Evolutionary conservation across 78 protist genomes (phyloP), one percentile per base, ranked within the genome.

Genomic region (Capsaspora owczarzaki): DNA sequence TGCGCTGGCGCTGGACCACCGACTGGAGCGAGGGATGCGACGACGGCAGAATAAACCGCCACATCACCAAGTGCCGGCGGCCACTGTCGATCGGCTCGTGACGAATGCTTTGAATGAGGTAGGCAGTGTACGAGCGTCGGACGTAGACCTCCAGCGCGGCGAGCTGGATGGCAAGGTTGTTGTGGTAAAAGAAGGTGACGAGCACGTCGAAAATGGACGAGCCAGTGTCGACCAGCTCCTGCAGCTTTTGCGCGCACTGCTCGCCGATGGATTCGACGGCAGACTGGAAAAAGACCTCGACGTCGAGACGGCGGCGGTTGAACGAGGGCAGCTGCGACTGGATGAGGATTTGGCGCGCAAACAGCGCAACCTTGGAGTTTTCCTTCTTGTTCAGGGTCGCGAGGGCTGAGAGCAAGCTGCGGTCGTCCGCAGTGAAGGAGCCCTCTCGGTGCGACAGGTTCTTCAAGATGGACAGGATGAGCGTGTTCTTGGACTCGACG

Each of bases 81-180:
- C 31, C 51, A 19, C 51, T 16, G 46, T 4, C 27, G 51, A 38
- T 8, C 66, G 33, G 25, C 49, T 81, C 76, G 70, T 81, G 77
- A 23, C 16, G 19, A 0, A 81, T 66, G 25, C 29, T 33, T 38
- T 81, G 51, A 23, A 87, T 84, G 56, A 27, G 14, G 82, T 85
- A 86, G n/a, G 89, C 80, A 35, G 74, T 69, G 75, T 89, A 89
- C 27, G 74, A 10, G 69, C 92, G 86, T 49, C 85, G 84, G 16
- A 80, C 85, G 53, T 87, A 87, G 46, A 77, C 92, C 69, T 88
- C 86, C 42, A 75, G 71, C 10, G 92, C 88, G 12, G 86, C 85
- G 27, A 22, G 47, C 27, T n/a, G 63, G 14, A 83, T 66, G 40
- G n/a, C 61, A 3, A 0, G 42, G 42, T 79, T 76, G 31, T 8